Evolutionary conservation across 345 rosid genomes (phyloP).

Genomic region (Balakata baccata): DNA sequence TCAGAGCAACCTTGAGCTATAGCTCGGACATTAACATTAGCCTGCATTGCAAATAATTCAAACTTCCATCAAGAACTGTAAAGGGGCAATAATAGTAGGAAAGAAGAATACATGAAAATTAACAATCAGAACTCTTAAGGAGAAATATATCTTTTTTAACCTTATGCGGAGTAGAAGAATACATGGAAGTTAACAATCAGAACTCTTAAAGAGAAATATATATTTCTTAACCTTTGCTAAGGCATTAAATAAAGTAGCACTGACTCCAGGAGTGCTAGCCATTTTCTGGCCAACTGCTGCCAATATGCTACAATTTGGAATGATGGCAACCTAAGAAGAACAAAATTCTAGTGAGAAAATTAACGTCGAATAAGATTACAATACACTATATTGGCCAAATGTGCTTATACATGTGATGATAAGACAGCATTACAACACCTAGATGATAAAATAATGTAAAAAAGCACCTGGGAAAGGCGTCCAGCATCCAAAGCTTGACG

Average conservation of each 20-base stretch:
- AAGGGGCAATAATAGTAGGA: not conserved
- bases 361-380: constrained; percentile 6
- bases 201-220: not conserved
- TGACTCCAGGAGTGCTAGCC: constrained; percentile 99
- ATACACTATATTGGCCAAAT: not conserved
- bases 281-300: constrained; percentile 98
- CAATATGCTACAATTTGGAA: constrained; percentile 90
- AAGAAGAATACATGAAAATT: not conserved
- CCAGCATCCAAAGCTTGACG: constrained; percentile 87
- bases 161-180: not conserved
- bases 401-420: not conserved
- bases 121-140: not conserved
- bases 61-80: not conserved
- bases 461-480: constrained; percentile 85
- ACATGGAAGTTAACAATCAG: not conserved
- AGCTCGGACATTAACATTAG: constrained; percentile 89
- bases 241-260: constrained; percentile 95
- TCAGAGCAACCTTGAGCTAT: constrained; percentile 99
- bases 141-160: not conserved
- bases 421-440: not conserved
- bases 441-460: not conserved
- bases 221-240: constrained; percentile 66
- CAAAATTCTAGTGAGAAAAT: constrained; percentile 16
- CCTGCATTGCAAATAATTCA: constrained; percentile 47
- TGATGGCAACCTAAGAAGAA: constrained; percentile 59